A percentile compares a stretch with the other conserved stretches of the same genome.
phyloP scores from a whole-genome alignment of 441 rosid genomes.

The Croton laevigatus region DNA sequence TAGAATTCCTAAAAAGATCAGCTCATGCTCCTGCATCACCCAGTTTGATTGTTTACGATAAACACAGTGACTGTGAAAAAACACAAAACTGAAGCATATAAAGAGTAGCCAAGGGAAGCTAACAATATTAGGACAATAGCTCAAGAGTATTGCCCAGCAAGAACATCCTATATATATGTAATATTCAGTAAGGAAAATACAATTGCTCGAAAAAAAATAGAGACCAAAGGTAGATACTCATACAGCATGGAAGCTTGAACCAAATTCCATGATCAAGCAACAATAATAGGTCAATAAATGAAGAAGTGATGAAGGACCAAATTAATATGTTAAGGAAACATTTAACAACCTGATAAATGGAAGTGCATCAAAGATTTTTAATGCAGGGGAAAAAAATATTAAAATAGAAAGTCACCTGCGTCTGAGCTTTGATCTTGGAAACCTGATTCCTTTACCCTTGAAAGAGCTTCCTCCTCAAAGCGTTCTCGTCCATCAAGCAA shows the following conservation, averaged over 20 bases:
- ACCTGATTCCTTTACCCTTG: slow-evolving; percentile 41
- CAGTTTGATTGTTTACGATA: no score
- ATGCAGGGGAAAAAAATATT: not conserved
- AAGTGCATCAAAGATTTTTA: slow-evolving; percentile 1
- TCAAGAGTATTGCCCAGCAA: not conserved
- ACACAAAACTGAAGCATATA: no score
- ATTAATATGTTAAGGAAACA: not conserved
- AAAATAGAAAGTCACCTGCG: slow-evolving; percentile 39
- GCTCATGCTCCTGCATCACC: no score
- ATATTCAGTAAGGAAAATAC: not conserved
- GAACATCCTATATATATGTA: not conserved
- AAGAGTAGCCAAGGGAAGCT: not conserved
- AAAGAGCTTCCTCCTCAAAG: slow-evolving; percentile 92
- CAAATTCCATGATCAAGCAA: not conserved
- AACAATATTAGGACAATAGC: not conserved
- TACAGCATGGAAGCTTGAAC: not conserved
- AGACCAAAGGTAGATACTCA: not conserved
- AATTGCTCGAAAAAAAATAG: not conserved
- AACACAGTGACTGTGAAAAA: no score
- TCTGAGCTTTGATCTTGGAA: slow-evolving; percentile 45
- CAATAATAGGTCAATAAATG: not conserved
- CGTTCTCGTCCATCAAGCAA: slow-evolving; percentile 97
- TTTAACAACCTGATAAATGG: not conserved
- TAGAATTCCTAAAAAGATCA: no score
- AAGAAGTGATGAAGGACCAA: not conserved